These are phyloP conservation scores for Curvularia eragrostidis DNA, from an alignment of 2,329 filamentous ascomycete species.

Conservation along the genomic window DNA sequence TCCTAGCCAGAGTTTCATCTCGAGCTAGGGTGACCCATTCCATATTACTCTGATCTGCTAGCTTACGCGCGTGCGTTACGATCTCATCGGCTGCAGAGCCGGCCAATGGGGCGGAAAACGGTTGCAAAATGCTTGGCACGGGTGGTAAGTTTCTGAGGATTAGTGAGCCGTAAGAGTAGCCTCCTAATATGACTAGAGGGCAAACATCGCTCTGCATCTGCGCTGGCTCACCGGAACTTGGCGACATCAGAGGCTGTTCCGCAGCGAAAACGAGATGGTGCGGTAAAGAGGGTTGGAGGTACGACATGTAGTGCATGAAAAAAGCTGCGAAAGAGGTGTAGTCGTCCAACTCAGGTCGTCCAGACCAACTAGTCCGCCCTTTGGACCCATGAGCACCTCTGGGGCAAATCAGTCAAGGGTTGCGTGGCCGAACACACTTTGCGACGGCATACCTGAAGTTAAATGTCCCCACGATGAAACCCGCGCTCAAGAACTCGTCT, in stretches of 20 bases:
- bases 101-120: slow-evolving; percentile 62
- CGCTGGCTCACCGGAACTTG: slow-evolving; percentile 2
- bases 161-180: slow-evolving; percentile 91
- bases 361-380: slow-evolving; percentile 86
- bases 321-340: slow-evolving; percentile 86
- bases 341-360: slow-evolving; percentile 78
- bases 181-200: slow-evolving; percentile 67
- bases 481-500: slow-evolving; percentile 68
- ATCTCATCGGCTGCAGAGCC: slow-evolving; percentile 72
- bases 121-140: slow-evolving; percentile 60
- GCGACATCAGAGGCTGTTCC: slow-evolving; percentile 15
- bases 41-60: slow-evolving; percentile 68
- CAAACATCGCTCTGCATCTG: slow-evolving; percentile 6
- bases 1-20: slow-evolving; percentile 28
- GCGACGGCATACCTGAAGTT: slow-evolving; percentile 75
- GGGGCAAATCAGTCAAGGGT: slow-evolving; percentile 3
- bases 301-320: slow-evolving; percentile 73
- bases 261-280: slow-evolving; percentile 24
- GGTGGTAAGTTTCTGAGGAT: slow-evolving; percentile 76
- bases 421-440: not conserved
- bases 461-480: slow-evolving; percentile 83
- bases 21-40: slow-evolving; percentile 47
- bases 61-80: slow-evolving; percentile 69
- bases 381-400: slow-evolving; percentile 79
- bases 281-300: slow-evolving; percentile 51